These are phyloP conservation scores for Fusarium heterosporum DNA, from an alignment of 2,329 filamentous ascomycete species.

Conservation along the genomic window DNA sequence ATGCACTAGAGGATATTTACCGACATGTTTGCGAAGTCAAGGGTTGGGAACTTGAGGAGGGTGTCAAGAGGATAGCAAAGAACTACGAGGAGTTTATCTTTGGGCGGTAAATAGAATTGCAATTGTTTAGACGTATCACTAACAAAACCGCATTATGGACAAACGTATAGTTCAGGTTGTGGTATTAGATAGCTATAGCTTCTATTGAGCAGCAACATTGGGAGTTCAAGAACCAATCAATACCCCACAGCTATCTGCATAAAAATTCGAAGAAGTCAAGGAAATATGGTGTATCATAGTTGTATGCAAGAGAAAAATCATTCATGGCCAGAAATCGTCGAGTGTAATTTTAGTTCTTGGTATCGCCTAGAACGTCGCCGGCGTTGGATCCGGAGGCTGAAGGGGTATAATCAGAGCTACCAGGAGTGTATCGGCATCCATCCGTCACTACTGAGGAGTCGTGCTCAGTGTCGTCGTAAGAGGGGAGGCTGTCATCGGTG, in stretches of 20 bases:
- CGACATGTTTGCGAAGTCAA: conserved; percentile 82
- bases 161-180: conserved; percentile 19
- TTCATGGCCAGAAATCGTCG: conserved; percentile 16
- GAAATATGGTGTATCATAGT: conserved; percentile 34
- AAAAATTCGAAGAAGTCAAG: conserved; percentile 22
- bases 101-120: conserved; percentile 56
- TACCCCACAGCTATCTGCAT: conserved; percentile 19
- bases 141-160: neutral
- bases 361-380: conserved; percentile 41
- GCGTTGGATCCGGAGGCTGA: conserved; percentile 38
- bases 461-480: conserved; percentile 54
- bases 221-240: neutral
- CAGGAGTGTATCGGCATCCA: conserved; percentile 57
- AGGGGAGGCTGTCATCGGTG: conserved; percentile 55
- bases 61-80: conserved; percentile 71
- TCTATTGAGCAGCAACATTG: conserved; percentile 18
- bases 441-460: conserved; percentile 56
- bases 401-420: conserved; percentile 45
- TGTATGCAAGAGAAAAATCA: conserved; percentile 25
- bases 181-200: conserved; percentile 37
- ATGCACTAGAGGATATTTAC: conserved; percentile 77
- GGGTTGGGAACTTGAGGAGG: conserved; percentile 79
- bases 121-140: neutral
- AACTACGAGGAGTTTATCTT: conserved; percentile 87
- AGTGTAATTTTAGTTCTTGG: conserved; percentile 37